These are phyloP conservation scores for Calonectria multiphialidica DNA, from an alignment of 2,329 filamentous ascomycete species.

Conservation along the genomic window DNA sequence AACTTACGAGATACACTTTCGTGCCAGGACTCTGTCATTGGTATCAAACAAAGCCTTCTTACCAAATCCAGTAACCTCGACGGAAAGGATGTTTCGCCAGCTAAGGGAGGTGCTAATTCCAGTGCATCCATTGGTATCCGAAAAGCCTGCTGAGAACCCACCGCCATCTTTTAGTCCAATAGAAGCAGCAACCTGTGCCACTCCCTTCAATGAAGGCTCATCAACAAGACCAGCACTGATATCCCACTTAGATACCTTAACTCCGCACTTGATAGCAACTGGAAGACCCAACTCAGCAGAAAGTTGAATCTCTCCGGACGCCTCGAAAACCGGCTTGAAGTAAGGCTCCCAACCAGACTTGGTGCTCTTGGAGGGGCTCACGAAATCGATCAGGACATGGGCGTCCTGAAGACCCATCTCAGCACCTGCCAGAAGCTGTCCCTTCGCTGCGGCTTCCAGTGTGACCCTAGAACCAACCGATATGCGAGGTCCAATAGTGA, in stretches of 20 bases:
- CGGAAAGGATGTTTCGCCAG: background rate
- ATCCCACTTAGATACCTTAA: background rate
- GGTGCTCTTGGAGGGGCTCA: background rate
- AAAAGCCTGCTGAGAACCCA: background rate
- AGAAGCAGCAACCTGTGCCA: background rate
- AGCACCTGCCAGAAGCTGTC: background rate
- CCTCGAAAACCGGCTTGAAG: background rate
- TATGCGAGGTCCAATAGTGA: background rate
- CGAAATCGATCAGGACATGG: background rate
- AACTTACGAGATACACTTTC: background rate
- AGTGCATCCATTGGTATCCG: background rate
- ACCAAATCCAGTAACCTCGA: background rate
- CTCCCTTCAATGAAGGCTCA: background rate
- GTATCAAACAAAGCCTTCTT: background rate
- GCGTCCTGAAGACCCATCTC: background rate
- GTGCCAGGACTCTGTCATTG: background rate
- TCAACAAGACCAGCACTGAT: background rate
- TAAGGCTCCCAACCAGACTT: background rate
- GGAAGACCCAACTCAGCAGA: background rate
- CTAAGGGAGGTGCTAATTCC: background rate
- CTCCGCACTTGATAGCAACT: background rate
- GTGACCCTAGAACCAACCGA: background rate
- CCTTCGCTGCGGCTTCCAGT: background rate
- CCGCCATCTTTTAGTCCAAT: background rate
- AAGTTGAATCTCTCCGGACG: background rate